Evolutionary conservation across 2,329 filamentous ascomycete genomes (phyloP), one percentile per base, ranked within the genome.

Genomic region (Pyricularia grisea): DNA sequence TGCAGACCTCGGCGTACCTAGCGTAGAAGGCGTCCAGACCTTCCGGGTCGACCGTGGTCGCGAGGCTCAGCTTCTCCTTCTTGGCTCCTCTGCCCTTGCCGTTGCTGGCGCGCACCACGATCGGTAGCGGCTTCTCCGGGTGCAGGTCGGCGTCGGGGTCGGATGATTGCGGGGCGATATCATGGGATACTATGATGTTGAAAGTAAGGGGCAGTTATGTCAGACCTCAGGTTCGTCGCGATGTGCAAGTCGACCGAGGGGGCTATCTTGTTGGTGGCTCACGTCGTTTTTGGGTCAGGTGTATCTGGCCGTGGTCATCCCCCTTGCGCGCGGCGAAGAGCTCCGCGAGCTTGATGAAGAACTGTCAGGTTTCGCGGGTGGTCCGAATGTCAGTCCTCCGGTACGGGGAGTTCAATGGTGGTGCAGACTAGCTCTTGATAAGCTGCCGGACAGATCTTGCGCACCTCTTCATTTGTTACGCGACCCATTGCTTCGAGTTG

Each of bases 1-100:
- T 97, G 81, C 94, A 97, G 3, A 93, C 85, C 73, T 98, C 95
- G 27, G 93, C 94, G 81, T 98, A 99, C 67, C 87, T 85, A 33
- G 83, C 81, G 78, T 93, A 99, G 76, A 99, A 99, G 0, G 78
- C 82, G 68, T 96, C 93, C 12, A 98, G 78, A 5, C 90, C 87
- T 70, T 90, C 87, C 0, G 91, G 87, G 69, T 90, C 85, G 0
- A 98, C 93, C 0, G 97, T 79, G 0, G 95, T 98, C 2, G 92
- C 92, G 30, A 97, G 77, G 78, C 94, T 97, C 73, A 92, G 80
- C 73, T 90, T 89, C 69, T 84, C 78, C 60, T 82, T 78, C 71
- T 85, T 83, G 58, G 82, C 78, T 69, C 84, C 83, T 71, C 85
- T 83, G 67, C 82, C 85, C 76, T 90, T 92, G 74, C 92, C 93